These are phyloP conservation scores for Leccinum idahoense DNA, from an alignment of 1,284 basidiomycete genomes.

Conservation along the genomic window DNA sequence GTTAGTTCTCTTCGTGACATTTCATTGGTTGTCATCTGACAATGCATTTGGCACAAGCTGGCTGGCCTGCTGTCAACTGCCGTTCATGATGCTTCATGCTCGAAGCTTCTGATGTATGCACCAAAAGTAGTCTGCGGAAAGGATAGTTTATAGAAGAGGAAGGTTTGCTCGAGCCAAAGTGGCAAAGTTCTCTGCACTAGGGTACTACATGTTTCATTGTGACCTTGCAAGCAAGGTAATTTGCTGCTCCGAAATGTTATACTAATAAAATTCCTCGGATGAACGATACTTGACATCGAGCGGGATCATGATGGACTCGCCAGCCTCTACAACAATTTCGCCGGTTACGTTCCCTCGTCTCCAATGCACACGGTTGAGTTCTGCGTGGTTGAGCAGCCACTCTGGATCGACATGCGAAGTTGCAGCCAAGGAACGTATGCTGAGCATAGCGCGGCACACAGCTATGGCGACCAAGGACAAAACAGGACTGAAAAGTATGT, in stretches of 20 bases:
- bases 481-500: slow-evolving; percentile 4
- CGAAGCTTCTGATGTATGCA: too few relatives aligned
- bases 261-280: background rate
- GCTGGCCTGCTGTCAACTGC: too few relatives aligned
- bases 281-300: background rate
- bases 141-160: too few relatives aligned
- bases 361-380: slow-evolving; percentile 18
- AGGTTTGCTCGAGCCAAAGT: too few relatives aligned
- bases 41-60: too few relatives aligned
- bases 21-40: too few relatives aligned
- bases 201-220: too few relatives aligned
- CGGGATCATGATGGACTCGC: background rate
- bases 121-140: too few relatives aligned
- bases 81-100: too few relatives aligned
- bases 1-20: too few relatives aligned
- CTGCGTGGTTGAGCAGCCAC: slow-evolving; percentile 19
- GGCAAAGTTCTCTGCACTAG: too few relatives aligned
- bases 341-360: slow-evolving; percentile 8
- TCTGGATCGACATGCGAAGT: slow-evolving; percentile 15
- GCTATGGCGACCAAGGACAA: slow-evolving; percentile 7
- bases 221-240: background rate
- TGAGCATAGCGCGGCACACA: slow-evolving; percentile 15
- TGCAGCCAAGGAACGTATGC: slow-evolving; percentile 15
- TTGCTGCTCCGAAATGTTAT: background rate
- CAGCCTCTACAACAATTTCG: slow-evolving; percentile 11